Percentiles rank a stretch among this genome's conserved stretches.
Evolutionary conservation across 805 yeast species (phyloP).

Genomic region (Gaillardinia entomophila): DNA sequence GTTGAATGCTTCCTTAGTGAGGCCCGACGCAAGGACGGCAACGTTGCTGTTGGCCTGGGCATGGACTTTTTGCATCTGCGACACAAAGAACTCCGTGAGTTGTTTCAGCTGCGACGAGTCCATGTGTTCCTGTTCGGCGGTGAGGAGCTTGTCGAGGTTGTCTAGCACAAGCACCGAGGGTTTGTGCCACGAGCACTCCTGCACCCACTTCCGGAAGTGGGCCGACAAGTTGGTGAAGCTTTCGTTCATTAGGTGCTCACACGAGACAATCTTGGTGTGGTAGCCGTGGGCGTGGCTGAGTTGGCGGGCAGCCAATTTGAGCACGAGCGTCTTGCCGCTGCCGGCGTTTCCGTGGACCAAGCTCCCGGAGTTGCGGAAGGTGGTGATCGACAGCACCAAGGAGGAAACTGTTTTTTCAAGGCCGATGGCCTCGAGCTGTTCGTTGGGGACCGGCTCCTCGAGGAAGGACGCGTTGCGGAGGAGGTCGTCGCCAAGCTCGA

Average conservation of each 20-base stretch:
- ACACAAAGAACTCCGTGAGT: slow-evolving; percentile 52
- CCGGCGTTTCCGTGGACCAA: slow-evolving; percentile 73
- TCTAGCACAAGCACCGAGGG: slow-evolving; percentile 76
- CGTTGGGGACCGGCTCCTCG: slow-evolving; percentile 8
- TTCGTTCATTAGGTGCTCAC: slow-evolving; percentile 56
- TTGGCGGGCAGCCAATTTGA: slow-evolving; percentile 34
- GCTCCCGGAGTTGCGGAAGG: slow-evolving; percentile 46
- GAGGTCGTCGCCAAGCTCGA: slow-evolving; percentile 49
- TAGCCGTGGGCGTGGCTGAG: slow-evolving; percentile 38
- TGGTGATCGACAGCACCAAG: slow-evolving; percentile 33
- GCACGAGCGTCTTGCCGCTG: slow-evolving; percentile 67
- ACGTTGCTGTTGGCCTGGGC: slow-evolving; percentile 41
- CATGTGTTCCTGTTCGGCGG: slow-evolving; percentile 52
- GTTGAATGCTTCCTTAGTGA: slow-evolving; percentile 62
- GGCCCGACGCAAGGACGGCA: slow-evolving; percentile 56
- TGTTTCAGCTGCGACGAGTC: slow-evolving; percentile 62
- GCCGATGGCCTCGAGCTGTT: slow-evolving; percentile 44
- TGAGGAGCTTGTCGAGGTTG: slow-evolving; percentile 66
- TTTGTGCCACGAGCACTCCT: slow-evolving; percentile 63
- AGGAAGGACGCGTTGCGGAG: slow-evolving; percentile 40
- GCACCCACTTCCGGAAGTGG: slow-evolving; percentile 38
- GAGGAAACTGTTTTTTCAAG: slow-evolving; percentile 40
- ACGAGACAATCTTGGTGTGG: slow-evolving; percentile 41
- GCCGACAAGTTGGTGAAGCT: slow-evolving; percentile 40
- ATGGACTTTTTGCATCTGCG: slow-evolving; percentile 38